Evolutionary conservation across 345 rosid species (phyloP), one percentile per base, ranked within the genome.

Genomic region (Salix brachista): DNA sequence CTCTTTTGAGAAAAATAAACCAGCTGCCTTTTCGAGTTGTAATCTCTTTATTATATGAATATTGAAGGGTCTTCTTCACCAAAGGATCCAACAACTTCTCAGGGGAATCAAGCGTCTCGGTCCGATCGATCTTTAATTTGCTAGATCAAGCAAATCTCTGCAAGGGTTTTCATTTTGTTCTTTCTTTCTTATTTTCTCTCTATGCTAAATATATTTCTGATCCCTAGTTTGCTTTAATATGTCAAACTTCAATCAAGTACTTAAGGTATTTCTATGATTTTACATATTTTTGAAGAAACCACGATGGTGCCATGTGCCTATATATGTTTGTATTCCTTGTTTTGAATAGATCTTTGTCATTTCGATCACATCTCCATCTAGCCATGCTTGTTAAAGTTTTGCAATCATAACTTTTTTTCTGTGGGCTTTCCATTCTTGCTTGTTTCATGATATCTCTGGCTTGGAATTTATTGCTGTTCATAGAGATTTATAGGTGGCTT

Each of bases 51-150:
- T 52, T n/a, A 14, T n/a, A 21, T 65, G 54, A 71, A 65, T 16
- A 18, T 32, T 26, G 82, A 34, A 74, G 78, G 86, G 79, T 69
- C 79, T 62, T 65, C 54, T 62, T 42, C 62, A 14, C 30, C 25
- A 34, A 80, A 76, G 71, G 83, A 80, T 74, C 85, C 81, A 62
- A 46, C 71, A 69, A 34, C 85, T 67, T 65, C 71, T 71, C 44
- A 67, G 89, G 90, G 88, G 90, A 87, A 87, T 87, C 88, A 87
- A 87, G 90, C 88, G 56, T 85, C 85, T 80, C 83, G 90, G 90
- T 87, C 90, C 90, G 90, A 87, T 79, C 90, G 90, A 87, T 79
- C 65, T 58, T 58, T 58, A 58, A 77, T 79, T 81, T 67, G 82
- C 87, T 77, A 77, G 73, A 80, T 83, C 32, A 80, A 77, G 79